A percentile compares a stretch with the other conserved stretches of the same genome.
Conservation (phyloP, 2,329 filamentous ascomycete genomes). For the Colletotrichum theobromicola region DNA sequence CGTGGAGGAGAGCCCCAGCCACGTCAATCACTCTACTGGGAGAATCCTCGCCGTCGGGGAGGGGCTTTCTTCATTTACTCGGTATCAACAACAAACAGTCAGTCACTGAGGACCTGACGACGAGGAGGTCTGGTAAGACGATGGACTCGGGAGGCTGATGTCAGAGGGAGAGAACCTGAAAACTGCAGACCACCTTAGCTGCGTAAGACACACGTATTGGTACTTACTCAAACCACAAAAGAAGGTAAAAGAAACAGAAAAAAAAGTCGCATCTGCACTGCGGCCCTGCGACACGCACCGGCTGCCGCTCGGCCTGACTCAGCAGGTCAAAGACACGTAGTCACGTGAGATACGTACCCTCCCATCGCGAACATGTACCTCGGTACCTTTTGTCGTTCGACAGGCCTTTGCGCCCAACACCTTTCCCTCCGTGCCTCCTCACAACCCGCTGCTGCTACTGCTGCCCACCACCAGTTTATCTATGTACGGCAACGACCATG, state of each 20-base stretch:
- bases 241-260: neutral
- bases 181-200: neutral
- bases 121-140: neutral
- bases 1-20: neutral
- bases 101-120: neutral
- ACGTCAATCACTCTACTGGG: neutral
- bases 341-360: neutral
- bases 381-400: neutral
- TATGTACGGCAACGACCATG: neutral
- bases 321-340: constrained; percentile 21
- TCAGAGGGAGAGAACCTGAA: neutral
- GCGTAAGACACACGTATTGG: neutral
- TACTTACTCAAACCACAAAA: neutral
- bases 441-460: neutral
- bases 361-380: neutral
- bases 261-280: neutral
- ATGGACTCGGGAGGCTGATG: neutral
- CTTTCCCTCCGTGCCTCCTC: neutral
- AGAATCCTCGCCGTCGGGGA: neutral
- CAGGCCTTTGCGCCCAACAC: neutral
- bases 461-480: neutral
- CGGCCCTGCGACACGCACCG: constrained; percentile 3
- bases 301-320: constrained; percentile 14
- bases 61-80: neutral
- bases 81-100: neutral